Percentiles rank a stretch among this genome's conserved stretches.
Conservation (phyloP, 176 grass and related monocot species). For the Aegilops bicornis region DNA sequence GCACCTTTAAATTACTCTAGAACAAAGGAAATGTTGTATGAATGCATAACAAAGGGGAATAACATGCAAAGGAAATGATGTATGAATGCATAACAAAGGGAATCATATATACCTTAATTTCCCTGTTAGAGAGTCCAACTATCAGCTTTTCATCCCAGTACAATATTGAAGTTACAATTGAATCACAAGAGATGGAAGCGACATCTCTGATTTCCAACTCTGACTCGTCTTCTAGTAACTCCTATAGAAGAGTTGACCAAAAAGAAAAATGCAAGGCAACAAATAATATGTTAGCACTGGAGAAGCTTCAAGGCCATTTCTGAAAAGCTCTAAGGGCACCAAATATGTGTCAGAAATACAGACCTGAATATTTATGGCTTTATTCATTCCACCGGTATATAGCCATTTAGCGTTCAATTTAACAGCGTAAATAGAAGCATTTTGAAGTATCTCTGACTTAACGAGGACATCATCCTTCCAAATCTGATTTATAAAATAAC, state of each 20-base stretch:
- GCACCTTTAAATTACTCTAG: neutral
- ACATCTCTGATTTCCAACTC: conserved; percentile 67
- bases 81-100: neutral
- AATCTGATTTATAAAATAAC: conserved; percentile 49
- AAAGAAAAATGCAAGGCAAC: neutral
- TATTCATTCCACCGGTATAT: conserved; percentile 88
- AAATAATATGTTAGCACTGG: conserved; percentile 14
- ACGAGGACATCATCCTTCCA: conserved; percentile 85
- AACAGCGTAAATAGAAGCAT: conserved; percentile 75
- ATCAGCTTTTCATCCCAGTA: conserved; percentile 67
- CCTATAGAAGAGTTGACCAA: conserved; percentile 34
- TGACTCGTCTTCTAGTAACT: conserved; percentile 60
- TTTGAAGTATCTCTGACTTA: conserved; percentile 65
- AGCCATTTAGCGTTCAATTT: conserved; percentile 59
- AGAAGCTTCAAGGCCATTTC: neutral
- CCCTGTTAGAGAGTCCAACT: conserved; percentile 72
- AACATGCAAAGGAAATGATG: neutral
- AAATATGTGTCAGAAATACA: conserved; percentile 2
- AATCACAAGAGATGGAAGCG: conserved; percentile 71
- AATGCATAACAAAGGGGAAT: neutral
- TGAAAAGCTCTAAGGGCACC: neutral
- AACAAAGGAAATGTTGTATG: neutral
- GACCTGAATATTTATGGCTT: conserved; percentile 78
- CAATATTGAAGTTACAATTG: conserved; percentile 76
- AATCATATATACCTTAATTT: conserved; percentile 70